Evolutionary conservation across 2,329 filamentous ascomycete species (phyloP).

Genomic region (Fusarium neocosmosporiellum): DNA sequence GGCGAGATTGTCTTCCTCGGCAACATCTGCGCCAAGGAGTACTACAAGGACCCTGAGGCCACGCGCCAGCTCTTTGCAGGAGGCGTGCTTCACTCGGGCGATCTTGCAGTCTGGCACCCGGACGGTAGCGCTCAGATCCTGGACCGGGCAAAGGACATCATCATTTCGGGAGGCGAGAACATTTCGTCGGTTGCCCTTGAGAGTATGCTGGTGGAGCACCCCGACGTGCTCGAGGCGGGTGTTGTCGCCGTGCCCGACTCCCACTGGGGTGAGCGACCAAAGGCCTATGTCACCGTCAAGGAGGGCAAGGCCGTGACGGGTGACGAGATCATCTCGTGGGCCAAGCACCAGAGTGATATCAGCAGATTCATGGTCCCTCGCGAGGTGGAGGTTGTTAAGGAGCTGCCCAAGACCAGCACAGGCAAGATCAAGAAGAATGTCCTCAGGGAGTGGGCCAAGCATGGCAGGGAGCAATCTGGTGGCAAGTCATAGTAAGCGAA

Average conservation of each 20-base stretch:
- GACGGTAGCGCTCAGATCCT: slow-evolving; percentile 93
- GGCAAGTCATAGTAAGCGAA: neutral
- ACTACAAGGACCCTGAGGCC: slow-evolving; percentile 89
- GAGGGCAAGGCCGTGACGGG: slow-evolving; percentile 61
- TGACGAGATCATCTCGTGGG: slow-evolving; percentile 85
- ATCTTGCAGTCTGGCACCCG: slow-evolving; percentile 91
- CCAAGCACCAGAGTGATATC: slow-evolving; percentile 81
- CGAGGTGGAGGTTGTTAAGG: slow-evolving; percentile 81
- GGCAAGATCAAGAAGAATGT: slow-evolving; percentile 98
- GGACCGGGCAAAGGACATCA: slow-evolving; percentile 96
- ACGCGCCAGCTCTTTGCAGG: slow-evolving; percentile 89
- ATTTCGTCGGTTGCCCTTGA: slow-evolving; percentile 95
- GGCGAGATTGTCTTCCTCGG: slow-evolving; percentile 81
- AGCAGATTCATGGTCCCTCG: slow-evolving; percentile 88
- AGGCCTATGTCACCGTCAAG: slow-evolving; percentile 89
- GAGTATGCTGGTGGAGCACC: slow-evolving; percentile 87
- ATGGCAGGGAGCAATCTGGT: slow-evolving; percentile 31
- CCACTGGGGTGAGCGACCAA: slow-evolving; percentile 96
- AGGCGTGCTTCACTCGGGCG: slow-evolving; percentile 87
- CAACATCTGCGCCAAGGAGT: slow-evolving; percentile 92
- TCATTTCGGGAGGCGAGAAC: slow-evolving; percentile 97
- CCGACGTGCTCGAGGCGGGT: slow-evolving; percentile 88
- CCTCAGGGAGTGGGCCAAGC: slow-evolving; percentile 80
- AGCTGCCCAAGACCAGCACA: slow-evolving; percentile 96
- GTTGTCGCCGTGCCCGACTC: slow-evolving; percentile 89